Percentiles rank a stretch among this genome's conserved stretches.
Conservation (phyloP, 768 basidiomycete species). For the Rhizopogon roseolus region DNA sequence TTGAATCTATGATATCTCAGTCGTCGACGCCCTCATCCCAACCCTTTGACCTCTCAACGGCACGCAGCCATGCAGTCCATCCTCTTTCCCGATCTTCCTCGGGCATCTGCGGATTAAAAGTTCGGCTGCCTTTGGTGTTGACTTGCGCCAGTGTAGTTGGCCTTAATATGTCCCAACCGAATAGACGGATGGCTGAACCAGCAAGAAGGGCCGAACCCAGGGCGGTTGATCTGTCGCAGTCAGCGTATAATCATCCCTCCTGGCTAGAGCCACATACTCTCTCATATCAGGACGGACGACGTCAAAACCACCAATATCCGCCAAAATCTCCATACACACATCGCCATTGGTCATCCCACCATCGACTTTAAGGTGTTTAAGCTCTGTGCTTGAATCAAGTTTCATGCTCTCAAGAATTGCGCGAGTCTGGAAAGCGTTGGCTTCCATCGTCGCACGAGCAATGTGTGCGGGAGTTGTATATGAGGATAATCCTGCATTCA, state of each 20-base stretch:
- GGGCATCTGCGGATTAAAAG: constrained; percentile 57
- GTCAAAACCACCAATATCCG: constrained; percentile 87
- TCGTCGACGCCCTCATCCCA: constrained; percentile 64
- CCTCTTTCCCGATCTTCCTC: constrained; percentile 54
- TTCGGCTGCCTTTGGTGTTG: constrained; percentile 76
- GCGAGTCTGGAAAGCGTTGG: constrained; percentile 93
- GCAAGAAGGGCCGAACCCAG: constrained; percentile 93
- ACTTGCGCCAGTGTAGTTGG: constrained; percentile 83
- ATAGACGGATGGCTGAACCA: constrained; percentile 79
- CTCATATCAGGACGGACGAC: constrained; percentile 95
- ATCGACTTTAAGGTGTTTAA: constrained; percentile 90
- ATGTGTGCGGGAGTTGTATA: constrained; percentile 93
- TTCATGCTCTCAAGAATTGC: constrained; percentile 96
- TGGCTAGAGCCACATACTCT: constrained; percentile 54
- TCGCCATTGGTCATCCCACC: constrained; percentile 99
- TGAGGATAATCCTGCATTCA: constrained; percentile 58
- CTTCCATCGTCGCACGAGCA: constrained; percentile 91
- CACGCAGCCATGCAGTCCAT: constrained; percentile 84
- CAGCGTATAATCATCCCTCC: neutral
- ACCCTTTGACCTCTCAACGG: constrained; percentile 75
- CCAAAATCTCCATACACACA: constrained; percentile 79
- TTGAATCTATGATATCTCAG: constrained; percentile 4
- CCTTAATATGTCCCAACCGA: constrained; percentile 85
- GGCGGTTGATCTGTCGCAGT: constrained; percentile 74
- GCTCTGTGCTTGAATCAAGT: constrained; percentile 73